A percentile compares a stretch with the other conserved stretches of the same genome.
Conservation (phyloP, 2,329 filamentous ascomycete genomes). For the Aspergillus sp. region DNA sequence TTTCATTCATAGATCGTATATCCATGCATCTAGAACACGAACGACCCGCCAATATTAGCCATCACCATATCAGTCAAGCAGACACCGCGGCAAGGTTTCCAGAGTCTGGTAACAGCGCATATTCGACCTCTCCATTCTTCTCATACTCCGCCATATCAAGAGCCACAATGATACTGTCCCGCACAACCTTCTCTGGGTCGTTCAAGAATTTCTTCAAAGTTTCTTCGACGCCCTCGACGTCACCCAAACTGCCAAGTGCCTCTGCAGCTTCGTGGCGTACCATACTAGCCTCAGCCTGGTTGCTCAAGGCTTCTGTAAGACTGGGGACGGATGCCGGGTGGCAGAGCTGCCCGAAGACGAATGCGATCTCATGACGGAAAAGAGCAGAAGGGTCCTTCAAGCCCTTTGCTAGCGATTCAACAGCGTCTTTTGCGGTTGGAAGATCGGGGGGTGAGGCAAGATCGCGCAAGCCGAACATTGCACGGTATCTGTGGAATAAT, state of each 20-base stretch:
- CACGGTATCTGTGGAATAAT: conserved; percentile 89
- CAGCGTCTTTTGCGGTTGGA: conserved; percentile 82
- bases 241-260: conserved; percentile 88
- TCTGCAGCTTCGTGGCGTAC: conserved; percentile 97
- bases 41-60: conserved; percentile 15
- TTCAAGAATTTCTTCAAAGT: conserved; percentile 78
- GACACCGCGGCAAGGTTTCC: conserved; percentile 27
- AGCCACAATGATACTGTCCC: conserved; percentile 91
- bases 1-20: conserved; percentile 21
- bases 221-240: conserved; percentile 89
- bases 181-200: conserved; percentile 88
- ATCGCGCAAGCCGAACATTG: conserved; percentile 97
- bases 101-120: conserved; percentile 78
- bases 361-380: conserved; percentile 96
- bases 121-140: conserved; percentile 82
- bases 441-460: conserved; percentile 90
- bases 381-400: conserved; percentile 84
- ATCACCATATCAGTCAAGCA: conserved; percentile 25
- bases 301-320: conserved; percentile 72
- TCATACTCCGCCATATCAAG: conserved; percentile 98
- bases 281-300: conserved; percentile 86
- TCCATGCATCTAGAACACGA: conserved; percentile 25
- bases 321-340: conserved; percentile 97
- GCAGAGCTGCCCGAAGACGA: conserved; percentile 94
- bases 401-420: conserved; percentile 81